Conservation (phyloP, 257 asterid species). For the Ballota nigra region DNA sequence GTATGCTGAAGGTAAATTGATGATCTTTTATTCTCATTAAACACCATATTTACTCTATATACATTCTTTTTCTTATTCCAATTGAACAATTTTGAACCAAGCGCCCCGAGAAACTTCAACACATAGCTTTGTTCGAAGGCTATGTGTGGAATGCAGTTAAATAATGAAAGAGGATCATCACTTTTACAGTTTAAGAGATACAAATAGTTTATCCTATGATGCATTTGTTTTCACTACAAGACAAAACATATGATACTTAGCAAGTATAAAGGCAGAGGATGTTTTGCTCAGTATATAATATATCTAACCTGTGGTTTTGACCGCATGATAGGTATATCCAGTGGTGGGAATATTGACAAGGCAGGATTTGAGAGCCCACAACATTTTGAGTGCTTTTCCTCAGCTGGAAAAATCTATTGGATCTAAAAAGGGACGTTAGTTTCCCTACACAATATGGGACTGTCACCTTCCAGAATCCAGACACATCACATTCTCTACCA, state of each 20-base stretch:
- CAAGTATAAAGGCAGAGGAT: constrained; percentile 2
- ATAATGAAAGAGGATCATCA: too few species aligned
- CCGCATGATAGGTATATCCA: constrained; percentile 53
- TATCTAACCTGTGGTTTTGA: constrained; percentile 31
- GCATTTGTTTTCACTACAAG: neutral
- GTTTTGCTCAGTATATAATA: neutral
- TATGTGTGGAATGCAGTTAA: neutral
- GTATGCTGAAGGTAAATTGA: neutral
- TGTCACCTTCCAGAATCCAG: constrained; percentile 21
- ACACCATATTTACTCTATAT: too few species aligned
- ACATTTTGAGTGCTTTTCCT: constrained; percentile 72
- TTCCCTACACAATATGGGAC: constrained; percentile 18
- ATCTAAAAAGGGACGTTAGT: constrained; percentile 48
- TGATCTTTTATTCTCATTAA: neutral
- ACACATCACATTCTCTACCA: constrained; percentile 19
- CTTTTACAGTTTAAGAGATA: neutral
- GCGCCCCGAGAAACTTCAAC: neutral
- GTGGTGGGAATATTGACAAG: constrained; percentile 89
- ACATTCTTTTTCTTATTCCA: neutral
- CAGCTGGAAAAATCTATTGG: constrained; percentile 54
- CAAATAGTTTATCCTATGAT: neutral
- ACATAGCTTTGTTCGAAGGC: neutral
- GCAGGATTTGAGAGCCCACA: constrained; percentile 87
- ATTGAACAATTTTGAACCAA: neutral
- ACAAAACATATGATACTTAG: neutral